Evolutionary conservation across 352 stramenopile genomes (phyloP).

Genomic region (Phytophthora lateralis): DNA sequence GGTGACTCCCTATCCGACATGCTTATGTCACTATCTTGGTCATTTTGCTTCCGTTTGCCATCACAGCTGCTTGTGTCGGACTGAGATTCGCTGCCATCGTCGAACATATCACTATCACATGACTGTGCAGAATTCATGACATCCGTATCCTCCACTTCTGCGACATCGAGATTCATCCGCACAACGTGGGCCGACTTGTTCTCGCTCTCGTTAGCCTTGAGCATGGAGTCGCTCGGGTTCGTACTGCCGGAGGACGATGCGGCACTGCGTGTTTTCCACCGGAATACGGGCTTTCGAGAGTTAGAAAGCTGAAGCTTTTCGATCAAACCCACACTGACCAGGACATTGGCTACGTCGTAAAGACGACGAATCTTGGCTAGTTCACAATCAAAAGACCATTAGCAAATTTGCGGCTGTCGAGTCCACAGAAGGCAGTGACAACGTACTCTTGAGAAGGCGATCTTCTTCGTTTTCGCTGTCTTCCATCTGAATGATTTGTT

Average conservation of each 20-base stretch:
- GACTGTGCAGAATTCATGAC: constrained; percentile 62
- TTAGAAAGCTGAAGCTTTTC: constrained; percentile 88
- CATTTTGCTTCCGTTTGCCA: constrained; percentile 52
- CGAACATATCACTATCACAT: constrained; percentile 64
- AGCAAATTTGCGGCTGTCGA: background rate
- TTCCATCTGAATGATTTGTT: constrained; percentile 92
- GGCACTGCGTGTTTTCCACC: constrained; percentile 61
- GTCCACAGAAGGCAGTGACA: background rate
- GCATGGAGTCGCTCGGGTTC: background rate
- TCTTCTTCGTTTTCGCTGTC: constrained; percentile 78
- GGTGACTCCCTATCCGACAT: constrained; percentile 40
- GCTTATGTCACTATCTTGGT: constrained; percentile 34
- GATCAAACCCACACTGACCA: constrained; percentile 92
- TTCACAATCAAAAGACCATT: constrained; percentile 2
- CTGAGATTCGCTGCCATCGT: constrained; percentile 62
- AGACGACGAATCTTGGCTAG: constrained; percentile 95
- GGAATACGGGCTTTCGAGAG: constrained; percentile 84
- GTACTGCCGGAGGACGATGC: background rate
- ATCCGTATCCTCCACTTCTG: constrained; percentile 28
- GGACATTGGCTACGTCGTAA: constrained; percentile 98
- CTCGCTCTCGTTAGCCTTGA: constrained; percentile 3
- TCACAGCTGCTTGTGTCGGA: constrained; percentile 46
- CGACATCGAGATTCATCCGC: constrained; percentile 14
- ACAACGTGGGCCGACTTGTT: constrained; percentile 6
- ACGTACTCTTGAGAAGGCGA: constrained; percentile 81